These are phyloP conservation scores for Spongiforma sp. DNA, from an alignment of 1,284 basidiomycete species.

Conservation along the genomic window DNA sequence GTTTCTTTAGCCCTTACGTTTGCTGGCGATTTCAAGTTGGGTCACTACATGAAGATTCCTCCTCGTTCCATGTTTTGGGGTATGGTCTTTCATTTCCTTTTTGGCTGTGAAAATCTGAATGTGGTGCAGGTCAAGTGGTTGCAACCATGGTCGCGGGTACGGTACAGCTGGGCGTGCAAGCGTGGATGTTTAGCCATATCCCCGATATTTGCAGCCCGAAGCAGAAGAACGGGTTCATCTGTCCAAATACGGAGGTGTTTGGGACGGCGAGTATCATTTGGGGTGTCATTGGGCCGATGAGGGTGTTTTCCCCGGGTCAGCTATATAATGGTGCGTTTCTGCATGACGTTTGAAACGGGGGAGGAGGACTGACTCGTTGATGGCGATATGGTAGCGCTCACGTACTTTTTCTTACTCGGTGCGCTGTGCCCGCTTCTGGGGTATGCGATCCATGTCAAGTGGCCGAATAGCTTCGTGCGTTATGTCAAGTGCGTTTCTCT, in stretches of 20 bases:
- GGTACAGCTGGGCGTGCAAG: constrained; percentile 48
- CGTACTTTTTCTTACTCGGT: constrained; percentile 66
- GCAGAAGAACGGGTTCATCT: constrained; percentile 43
- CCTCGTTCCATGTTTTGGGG: constrained; percentile 52
- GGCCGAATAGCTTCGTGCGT: constrained; percentile 48
- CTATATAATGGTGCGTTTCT: constrained; percentile 28
- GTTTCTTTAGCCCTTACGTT: constrained; percentile 43
- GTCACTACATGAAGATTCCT: constrained; percentile 59
- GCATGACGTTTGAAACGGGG: neutral
- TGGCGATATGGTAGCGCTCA: constrained; percentile 32
- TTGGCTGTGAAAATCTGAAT: neutral
- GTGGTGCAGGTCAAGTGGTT: constrained; percentile 41
- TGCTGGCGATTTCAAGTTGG: constrained; percentile 51
- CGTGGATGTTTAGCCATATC: constrained; percentile 45
- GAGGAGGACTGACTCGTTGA: neutral
- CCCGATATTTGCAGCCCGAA: constrained; percentile 29
- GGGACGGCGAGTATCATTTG: constrained; percentile 48
- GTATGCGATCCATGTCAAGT: constrained; percentile 45
- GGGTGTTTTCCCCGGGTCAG: constrained; percentile 32
- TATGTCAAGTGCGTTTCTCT: constrained; percentile 47
- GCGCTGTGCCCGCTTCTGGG: constrained; percentile 48
- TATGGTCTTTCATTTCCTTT: neutral
- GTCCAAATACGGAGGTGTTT: constrained; percentile 43
- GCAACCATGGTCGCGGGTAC: constrained; percentile 49
- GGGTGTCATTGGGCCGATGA: constrained; percentile 47